Conservation (phyloP, 441 rosid genomes). For the Gossypium schwendimanii region DNA sequence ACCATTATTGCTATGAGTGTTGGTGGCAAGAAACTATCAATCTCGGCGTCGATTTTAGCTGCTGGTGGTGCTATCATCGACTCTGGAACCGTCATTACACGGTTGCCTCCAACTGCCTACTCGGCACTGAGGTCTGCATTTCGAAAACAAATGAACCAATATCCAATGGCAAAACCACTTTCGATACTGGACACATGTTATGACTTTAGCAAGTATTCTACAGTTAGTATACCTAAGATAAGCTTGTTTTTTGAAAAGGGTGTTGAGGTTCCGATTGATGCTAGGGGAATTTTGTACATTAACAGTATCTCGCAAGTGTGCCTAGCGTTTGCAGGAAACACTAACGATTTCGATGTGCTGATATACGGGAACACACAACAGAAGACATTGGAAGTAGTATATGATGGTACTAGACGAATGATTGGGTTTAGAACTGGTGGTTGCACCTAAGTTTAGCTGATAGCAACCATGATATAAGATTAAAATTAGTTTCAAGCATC, state of each 20-base stretch:
- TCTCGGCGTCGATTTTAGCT: conserved; percentile 39
- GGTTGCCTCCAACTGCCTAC: conserved; percentile 48
- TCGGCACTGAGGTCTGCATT: conserved; percentile 36
- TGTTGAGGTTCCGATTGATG: conserved; percentile 31
- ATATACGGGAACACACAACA: conserved; percentile 81
- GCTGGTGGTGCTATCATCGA: conserved; percentile 43
- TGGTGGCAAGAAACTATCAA: conserved; percentile 33
- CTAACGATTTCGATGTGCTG: conserved; percentile 28
- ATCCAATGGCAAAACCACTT: conserved; percentile 37
- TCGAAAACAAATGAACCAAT: conserved; percentile 40
- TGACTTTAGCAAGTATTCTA: conserved; percentile 36
- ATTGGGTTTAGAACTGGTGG: conserved; percentile 63
- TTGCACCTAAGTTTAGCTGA: conserved; percentile 23
- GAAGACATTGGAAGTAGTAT: conserved; percentile 55
- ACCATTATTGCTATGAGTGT: conserved; percentile 40
- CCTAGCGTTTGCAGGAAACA: conserved; percentile 66
- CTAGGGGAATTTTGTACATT: conserved; percentile 33
- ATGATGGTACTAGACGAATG: conserved; percentile 46
- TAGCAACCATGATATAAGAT: background rate
- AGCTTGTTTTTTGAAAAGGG: conserved; percentile 39
- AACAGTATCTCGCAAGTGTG: conserved; percentile 42
- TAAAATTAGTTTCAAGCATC: background rate
- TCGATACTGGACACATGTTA: conserved; percentile 76
- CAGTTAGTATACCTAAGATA: conserved; percentile 39
- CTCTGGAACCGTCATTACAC: conserved; percentile 59